Conservation (phyloP, 495 filamentous ascomycete genomes). For the Staphylotrichum tortipilum region DNA sequence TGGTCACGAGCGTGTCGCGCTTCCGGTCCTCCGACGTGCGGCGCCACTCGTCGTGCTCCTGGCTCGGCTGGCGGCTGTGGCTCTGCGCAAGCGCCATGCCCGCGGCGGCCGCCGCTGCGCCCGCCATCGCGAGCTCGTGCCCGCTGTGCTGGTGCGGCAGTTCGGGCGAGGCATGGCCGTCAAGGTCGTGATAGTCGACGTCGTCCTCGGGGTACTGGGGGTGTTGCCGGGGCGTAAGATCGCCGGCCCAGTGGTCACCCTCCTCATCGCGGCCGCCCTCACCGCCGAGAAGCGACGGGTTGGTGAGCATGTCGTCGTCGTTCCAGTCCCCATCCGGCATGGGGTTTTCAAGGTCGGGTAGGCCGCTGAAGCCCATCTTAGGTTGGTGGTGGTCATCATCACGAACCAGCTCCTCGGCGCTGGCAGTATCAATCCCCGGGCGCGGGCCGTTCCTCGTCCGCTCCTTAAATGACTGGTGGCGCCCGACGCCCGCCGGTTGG, state of each 20-base stretch:
- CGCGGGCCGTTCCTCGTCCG: conserved; percentile 39
- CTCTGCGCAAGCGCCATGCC: conserved; percentile 37
- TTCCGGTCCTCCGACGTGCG: conserved; percentile 47
- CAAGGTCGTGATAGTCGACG: conserved; percentile 24
- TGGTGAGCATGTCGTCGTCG: conserved; percentile 46
- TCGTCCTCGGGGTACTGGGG: conserved; percentile 29
- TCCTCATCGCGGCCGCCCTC: conserved; percentile 23
- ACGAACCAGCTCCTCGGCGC: conserved; percentile 52
- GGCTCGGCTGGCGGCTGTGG: conserved; percentile 40
- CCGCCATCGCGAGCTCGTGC: conserved; percentile 21
- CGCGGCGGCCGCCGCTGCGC: conserved; percentile 29
- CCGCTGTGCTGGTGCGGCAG: conserved; percentile 10
- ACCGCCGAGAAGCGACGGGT: conserved; percentile 35
- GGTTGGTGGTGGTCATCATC: conserved; percentile 52
- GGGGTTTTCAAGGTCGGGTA: conserved; percentile 53
- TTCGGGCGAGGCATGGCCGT: conserved; percentile 12
- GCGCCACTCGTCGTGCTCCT: conserved; percentile 47
- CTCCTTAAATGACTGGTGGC: conserved; percentile 49
- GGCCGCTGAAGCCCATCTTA: conserved; percentile 52
- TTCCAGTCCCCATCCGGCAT: conserved; percentile 59
- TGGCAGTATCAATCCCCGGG: conserved; percentile 63
- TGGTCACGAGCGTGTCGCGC: conserved; percentile 49
- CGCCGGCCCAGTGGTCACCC: conserved; percentile 33
- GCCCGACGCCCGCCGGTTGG: conserved; percentile 30
- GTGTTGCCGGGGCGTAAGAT: conserved; percentile 32